Evolutionary conservation across 2,329 filamentous ascomycete species (phyloP).

Genomic region (Didymella sp.): DNA sequence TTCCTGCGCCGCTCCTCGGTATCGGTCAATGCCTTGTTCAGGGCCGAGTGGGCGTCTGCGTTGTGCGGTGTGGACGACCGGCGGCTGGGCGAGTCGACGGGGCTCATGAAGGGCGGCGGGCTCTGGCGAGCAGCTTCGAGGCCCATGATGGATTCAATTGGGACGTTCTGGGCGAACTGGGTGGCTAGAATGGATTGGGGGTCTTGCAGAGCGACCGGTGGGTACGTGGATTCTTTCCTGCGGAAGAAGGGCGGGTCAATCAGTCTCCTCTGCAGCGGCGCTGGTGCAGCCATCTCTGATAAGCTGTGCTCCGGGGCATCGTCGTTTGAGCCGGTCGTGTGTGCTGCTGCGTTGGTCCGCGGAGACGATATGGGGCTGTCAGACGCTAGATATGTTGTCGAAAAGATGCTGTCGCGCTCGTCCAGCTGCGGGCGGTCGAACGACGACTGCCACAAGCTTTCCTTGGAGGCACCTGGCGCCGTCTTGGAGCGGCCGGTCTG

Average conservation of each 20-base stretch:
- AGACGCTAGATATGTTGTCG: conserved; percentile 64
- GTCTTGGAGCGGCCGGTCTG: conserved; percentile 51
- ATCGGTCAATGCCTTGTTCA: conserved; percentile 41
- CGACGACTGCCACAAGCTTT: conserved; percentile 45
- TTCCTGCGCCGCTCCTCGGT: conserved; percentile 55
- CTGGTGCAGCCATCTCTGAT: conserved; percentile 42
- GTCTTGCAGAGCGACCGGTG: conserved; percentile 36
- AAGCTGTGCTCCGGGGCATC: conserved; percentile 38
- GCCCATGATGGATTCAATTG: conserved; percentile 31
- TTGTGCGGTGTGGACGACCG: conserved; percentile 41
- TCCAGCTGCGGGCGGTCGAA: conserved; percentile 61
- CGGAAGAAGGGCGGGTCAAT: conserved; percentile 42
- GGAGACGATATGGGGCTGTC: conserved; percentile 55
- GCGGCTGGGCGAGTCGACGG: conserved; percentile 46
- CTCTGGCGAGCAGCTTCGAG: conserved; percentile 35
- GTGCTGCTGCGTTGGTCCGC: conserved; percentile 40
- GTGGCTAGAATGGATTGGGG: conserved; percentile 42
- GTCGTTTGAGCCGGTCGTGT: conserved; percentile 27
- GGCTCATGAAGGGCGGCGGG: conserved; percentile 49
- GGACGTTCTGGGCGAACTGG: conserved; percentile 40
- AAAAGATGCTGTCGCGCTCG: conserved; percentile 69
- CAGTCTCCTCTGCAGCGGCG: conserved; percentile 42
- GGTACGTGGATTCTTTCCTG: conserved; percentile 38
- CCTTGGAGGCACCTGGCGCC: conserved; percentile 43
- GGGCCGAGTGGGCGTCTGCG: conserved; percentile 27